phyloP scores from a whole-genome alignment of 805 yeast species.

The Candida adriatica region DNA sequence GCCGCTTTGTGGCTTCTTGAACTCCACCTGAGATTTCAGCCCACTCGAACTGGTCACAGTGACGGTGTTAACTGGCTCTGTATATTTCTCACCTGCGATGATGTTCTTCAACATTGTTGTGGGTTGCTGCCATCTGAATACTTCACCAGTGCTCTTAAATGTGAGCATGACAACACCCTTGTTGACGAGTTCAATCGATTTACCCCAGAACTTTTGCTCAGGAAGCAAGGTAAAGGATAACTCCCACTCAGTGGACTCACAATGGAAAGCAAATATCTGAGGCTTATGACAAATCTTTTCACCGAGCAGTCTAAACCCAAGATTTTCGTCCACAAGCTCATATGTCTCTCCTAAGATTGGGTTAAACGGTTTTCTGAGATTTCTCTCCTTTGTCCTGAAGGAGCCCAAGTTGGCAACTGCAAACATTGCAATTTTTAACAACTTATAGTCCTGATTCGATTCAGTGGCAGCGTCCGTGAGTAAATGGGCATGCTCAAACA shows the following conservation, averaged over 20 bases:
- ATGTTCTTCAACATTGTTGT: conserved; percentile 76
- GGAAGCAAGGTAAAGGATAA: conserved; percentile 61
- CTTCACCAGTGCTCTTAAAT: conserved; percentile 55
- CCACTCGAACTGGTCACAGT: conserved; percentile 67
- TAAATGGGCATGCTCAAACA: conserved; percentile 67
- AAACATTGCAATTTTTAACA: conserved; percentile 70
- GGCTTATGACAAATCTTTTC: conserved; percentile 92
- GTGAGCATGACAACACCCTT: conserved; percentile 60
- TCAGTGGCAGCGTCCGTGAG: conserved; percentile 52
- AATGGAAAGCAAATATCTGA: conserved; percentile 72
- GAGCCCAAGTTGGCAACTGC: conserved; percentile 71
- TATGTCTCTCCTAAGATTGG: conserved; percentile 92
- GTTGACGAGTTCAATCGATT: conserved; percentile 75
- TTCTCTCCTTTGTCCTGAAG: conserved; percentile 67
- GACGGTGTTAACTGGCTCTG: conserved; percentile 74
- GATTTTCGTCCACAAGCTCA: conserved; percentile 82
- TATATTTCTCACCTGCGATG: conserved; percentile 90
- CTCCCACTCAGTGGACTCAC: conserved; percentile 70
- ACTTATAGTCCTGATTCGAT: conserved; percentile 44
- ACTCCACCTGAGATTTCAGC: conserved; percentile 60
- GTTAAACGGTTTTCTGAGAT: conserved; percentile 85
- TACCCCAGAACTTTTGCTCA: conserved; percentile 91
- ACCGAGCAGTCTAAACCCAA: conserved; percentile 63
- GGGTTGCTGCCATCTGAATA: conserved; percentile 76
- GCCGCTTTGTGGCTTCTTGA: conserved; percentile 52